Evolutionary conservation across 2,329 filamentous ascomycete genomes (phyloP), one percentile per base, ranked within the genome.

Genomic region (Pestalotiopsis sp.): DNA sequence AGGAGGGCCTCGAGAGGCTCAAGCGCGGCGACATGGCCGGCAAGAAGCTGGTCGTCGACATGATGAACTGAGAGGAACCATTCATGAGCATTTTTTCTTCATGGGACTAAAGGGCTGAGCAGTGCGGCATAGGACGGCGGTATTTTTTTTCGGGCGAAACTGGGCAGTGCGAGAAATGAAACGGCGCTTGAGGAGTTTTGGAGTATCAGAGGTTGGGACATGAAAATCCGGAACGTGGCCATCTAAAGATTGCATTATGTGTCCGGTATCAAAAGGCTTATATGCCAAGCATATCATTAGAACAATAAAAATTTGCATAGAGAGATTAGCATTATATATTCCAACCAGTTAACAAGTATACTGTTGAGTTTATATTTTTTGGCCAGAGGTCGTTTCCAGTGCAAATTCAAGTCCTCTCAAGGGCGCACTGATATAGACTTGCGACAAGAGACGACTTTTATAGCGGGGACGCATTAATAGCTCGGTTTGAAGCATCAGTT

Each of bases 1-100:
- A 65, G 25, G 25, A 65, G 27, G 64, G 64, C 49, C 52, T 65
- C 4, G 64, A 65, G 14, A 65, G 64, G 49, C 49, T 65, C 11
- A 65, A 65, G 49, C 45, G 64, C 13, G 64, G 64, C 45, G 64
- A 65, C 39, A 65, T 65, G 64, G 64, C 49, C 5, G 64, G 64
- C 12, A 65, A 57, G 41, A 65, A 65, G 49, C 27, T 65, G 36
- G 27, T 65, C 25, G 64, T 65, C 13, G 64, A 65, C 23, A 65
- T 65, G 64, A 6, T 57, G 49, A 65, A 20, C 23, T 65, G n/a
- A 65, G 23, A 64, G 7, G 45, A 2, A 14, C n/a, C 23, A 45
- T 63, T 38, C 60, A n/a, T 36, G 27, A 11, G 31, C 31, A 9
- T 36, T 63, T 41, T 36, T 63, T 13, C 7, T 49, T 20, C 25